Base-by-base conservation (phyloP, 371 early-diverging fungal species). In the Batrachochytrium dendrobatidis region DNA sequence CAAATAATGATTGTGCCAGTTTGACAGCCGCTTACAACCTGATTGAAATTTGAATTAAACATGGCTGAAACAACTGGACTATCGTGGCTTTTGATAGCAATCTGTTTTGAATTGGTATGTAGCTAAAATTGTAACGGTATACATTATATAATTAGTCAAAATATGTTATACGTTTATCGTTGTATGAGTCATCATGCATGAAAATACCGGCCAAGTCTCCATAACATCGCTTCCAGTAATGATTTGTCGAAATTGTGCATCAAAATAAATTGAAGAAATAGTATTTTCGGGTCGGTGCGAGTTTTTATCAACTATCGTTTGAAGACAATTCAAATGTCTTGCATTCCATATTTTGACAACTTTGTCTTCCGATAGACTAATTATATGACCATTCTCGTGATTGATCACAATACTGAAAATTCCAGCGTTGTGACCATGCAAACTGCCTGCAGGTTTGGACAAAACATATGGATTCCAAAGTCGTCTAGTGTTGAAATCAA, bases 391-490 rank as follows among this genome's bases (percentile, higher is more conserved):
- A 7, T 79, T 78, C 39, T 73, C 76, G 45, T 81, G 73, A 53
- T 81, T 79, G 26, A 81, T 67, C 46, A 70, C 56, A 30, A 81
- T 63, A 39, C 60, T 67, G 3, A 66, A 59, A 45, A 81, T 73
- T 18, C 61, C 63, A 17, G 76, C 61, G 60, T 71, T 77, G 55
- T 81, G 81, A 0, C 81, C 81, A 10, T 62, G 52, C 25, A 81
- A 58, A 26, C 61, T 73, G 24, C 79, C 81, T 3, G 81, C 79
- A 1, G 79, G 78, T 54, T 81, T 81, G n/a, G 73, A 72, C 20
- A 81, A 64, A 0, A 81, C 78, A 31, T 81, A 81, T 17, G 81
- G 81, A 53, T 79, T 81, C 81, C 81, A 81, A n/a, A 81, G 62
- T 1, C 81, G 79, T 15, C 80, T 80, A 44, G 3, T 2, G 30